phyloP scores from a whole-genome alignment of 2,329 filamentous ascomycete genomes.

The Ophiostoma sp. region DNA sequence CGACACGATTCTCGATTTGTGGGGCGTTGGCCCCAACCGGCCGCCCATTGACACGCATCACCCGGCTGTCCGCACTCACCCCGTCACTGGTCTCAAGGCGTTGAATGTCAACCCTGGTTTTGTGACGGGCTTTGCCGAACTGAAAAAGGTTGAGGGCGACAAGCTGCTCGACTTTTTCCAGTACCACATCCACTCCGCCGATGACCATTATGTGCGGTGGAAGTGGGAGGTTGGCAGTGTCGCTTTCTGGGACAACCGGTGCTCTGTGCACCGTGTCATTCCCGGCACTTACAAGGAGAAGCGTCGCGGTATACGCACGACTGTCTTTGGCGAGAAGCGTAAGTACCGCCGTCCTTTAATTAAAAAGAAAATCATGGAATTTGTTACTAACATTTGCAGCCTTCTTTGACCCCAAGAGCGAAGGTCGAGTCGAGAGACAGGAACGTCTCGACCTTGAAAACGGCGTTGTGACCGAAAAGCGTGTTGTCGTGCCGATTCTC shows the following conservation, averaged over 20 bases:
- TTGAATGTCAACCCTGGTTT: slow-evolving; percentile 50
- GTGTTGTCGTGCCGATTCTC: background rate
- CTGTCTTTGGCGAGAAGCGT: slow-evolving; percentile 49
- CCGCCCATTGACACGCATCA: slow-evolving; percentile 51
- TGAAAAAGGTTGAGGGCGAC: slow-evolving; percentile 51
- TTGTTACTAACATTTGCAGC: slow-evolving; percentile 32
- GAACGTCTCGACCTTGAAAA: background rate
- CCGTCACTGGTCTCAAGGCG: slow-evolving; percentile 48
- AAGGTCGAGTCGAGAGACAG: slow-evolving; percentile 5
- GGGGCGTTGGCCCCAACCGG: slow-evolving; percentile 44
- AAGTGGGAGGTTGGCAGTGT: slow-evolving; percentile 52
- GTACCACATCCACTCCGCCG: slow-evolving; percentile 50
- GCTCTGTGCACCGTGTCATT: slow-evolving; percentile 45
- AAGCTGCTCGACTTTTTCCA: slow-evolving; percentile 48
- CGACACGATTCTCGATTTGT: slow-evolving; percentile 49
- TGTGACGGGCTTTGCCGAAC: slow-evolving; percentile 50
- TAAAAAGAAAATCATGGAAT: background rate
- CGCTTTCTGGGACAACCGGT: slow-evolving; percentile 53
- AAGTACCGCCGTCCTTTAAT: slow-evolving; percentile 29
- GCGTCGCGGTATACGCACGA: slow-evolving; percentile 44
- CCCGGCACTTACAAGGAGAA: slow-evolving; percentile 43
- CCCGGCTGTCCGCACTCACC: slow-evolving; percentile 51
- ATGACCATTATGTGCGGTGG: slow-evolving; percentile 52
- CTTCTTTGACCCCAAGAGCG: slow-evolving; percentile 35
- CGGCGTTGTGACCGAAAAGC: background rate